Evolutionary conservation across 345 rosid genomes (phyloP), one percentile per base, ranked within the genome.

Genomic region (Linum lewisii): DNA sequence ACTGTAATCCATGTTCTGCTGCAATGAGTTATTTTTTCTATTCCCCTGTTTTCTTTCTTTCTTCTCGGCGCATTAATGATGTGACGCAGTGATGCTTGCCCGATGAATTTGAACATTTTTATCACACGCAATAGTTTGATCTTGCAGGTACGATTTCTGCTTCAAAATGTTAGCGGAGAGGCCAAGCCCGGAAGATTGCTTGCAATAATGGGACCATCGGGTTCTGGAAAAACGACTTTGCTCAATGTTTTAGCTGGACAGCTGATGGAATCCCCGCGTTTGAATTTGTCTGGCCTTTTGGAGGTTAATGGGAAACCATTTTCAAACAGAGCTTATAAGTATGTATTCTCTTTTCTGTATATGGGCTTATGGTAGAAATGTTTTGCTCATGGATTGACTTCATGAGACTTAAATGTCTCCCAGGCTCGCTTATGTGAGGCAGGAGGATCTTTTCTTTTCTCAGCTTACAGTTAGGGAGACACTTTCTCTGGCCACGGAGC

Each of bases 121-220:
- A 36, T 5, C 20, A 37, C 32, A 16, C 51, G 36, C 34, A 21
- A 14, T 16, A 21, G 24, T 22, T 65, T 68, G 19, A 45, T 38
- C 25, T 52, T 67, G 59, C 69, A 88, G 99, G 85, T 86, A 71
- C 72, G 94, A 24, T 93, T 93, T 78, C 63, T 93, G 83, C 75
- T 93, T 24, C 77, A 84, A n/a, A 77, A 88, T 60, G 87, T 93
- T 18, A 70, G 85, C 24, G 99, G 99, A 72, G 95, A 88, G 77
- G 97, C 97, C 2, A 83, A 81, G 73, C 99, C 99, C 1, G 94
- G 99, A 65, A 83, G 89, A 65, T 79, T 93, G 70, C 80, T 88
- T 32, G 99, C 99, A 19, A 79, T 86, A 37, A 93, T 93, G 99
- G 97, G 99, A 2, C 91, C 99, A 5, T 89, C 99, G 5, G 99